These are phyloP conservation scores for Acorus gramineus DNA, from an alignment of 106 monocot genomes.

Conservation along the genomic window DNA sequence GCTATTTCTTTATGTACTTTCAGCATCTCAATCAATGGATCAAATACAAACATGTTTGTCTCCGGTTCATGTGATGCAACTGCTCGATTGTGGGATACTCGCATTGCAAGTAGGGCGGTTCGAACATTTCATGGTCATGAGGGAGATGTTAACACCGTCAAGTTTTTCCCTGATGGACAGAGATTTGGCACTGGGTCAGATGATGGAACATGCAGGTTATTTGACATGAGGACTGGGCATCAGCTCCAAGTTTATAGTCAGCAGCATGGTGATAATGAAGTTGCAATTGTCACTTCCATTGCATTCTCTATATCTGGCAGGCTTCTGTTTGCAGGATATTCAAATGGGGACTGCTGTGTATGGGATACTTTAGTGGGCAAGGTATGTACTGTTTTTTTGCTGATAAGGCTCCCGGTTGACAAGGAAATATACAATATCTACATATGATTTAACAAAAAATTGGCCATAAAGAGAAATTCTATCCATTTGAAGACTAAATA, in stretches of 20 bases:
- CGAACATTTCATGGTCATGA: conserved; percentile 72
- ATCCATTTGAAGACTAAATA: no score
- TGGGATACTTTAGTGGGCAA: conserved; percentile 90
- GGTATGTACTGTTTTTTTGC: conserved; percentile 26
- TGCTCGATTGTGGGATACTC: conserved; percentile 74
- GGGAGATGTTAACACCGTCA: conserved; percentile 82
- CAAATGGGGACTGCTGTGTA: conserved; percentile 88
- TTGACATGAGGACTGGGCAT: conserved; percentile 92
- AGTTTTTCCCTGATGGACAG: conserved; percentile 96
- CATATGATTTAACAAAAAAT: no score
- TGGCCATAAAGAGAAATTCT: no score
- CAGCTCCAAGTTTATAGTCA: conserved; percentile 76
- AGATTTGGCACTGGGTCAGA: conserved; percentile 93
- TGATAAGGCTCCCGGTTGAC: no score
- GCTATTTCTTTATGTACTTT: conserved; percentile 5
- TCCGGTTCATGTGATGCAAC: conserved; percentile 93
- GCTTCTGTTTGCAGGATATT: conserved; percentile 93
- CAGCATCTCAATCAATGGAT: conserved; percentile 79
- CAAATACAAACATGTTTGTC: conserved; percentile 83
- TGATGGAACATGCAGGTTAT: conserved; percentile 86
- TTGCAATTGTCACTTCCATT: conserved; percentile 58
- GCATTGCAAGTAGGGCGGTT: conserved; percentile 81
- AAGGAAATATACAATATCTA: no score
- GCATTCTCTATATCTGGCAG: conserved; percentile 95
- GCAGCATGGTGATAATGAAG: conserved; percentile 29